Evolutionary conservation across 163 green algal genomes (phyloP).

Genomic region (Scenedesmus sp.): DNA sequence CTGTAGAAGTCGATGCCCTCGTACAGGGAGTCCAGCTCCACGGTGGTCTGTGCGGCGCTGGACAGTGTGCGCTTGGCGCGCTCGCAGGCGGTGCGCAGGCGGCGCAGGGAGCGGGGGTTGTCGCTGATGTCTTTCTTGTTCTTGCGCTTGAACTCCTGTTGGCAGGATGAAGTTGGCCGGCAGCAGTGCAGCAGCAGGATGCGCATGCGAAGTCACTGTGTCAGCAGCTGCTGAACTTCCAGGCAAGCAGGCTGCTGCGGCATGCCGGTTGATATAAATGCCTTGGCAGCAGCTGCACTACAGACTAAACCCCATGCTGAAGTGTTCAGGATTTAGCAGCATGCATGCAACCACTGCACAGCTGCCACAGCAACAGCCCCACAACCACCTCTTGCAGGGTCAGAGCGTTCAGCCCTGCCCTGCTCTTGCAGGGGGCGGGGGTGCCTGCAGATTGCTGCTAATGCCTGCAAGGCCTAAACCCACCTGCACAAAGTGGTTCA

Average conservation of each 20-base stretch:
- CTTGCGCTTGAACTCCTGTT: constrained; percentile 98
- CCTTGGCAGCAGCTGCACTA: neutral
- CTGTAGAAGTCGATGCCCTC: constrained; percentile 97
- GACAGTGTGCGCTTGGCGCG: constrained; percentile 97
- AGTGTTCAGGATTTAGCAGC: no score
- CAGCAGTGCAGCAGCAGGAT: neutral
- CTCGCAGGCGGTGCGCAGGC: constrained; percentile 95
- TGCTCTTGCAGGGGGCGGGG: no score
- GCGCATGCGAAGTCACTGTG: neutral
- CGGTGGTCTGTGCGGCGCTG: constrained; percentile 92
- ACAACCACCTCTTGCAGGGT: no score
- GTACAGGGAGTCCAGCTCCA: constrained; percentile 98
- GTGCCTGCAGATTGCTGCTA: no score
- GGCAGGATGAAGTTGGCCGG: neutral
- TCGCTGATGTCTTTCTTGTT: constrained; percentile 96
- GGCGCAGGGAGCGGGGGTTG: constrained; percentile 93
- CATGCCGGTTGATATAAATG: neutral
- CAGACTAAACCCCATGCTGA: no score
- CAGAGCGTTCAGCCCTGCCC: no score
- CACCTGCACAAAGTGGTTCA: constrained; percentile 57
- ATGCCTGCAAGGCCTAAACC: neutral
- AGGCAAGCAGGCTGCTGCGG: neutral
- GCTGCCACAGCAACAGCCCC: no score
- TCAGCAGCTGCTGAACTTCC: no score
- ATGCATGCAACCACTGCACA: no score